Percentiles rank a stretch among this genome's conserved stretches.
These are phyloP conservation scores for Chytriomyces sp. DNA, from an alignment of 192 early-diverging fungal species.

Conservation along the genomic window DNA sequence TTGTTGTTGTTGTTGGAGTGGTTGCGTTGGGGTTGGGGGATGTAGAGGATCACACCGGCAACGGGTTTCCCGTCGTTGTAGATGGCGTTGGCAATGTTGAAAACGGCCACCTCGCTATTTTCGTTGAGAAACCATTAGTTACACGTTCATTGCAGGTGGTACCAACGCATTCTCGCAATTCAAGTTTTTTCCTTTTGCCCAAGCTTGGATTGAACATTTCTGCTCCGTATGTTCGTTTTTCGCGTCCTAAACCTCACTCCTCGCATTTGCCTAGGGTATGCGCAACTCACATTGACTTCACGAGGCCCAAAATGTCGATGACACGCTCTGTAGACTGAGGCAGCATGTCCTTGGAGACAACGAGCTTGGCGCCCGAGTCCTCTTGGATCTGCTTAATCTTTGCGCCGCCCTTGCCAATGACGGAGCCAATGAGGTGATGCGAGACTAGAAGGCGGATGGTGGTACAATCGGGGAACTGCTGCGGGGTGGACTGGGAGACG, in stretches of 20 bases:
- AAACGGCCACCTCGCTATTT: conserved; percentile 66
- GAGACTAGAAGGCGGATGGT: conserved; percentile 61
- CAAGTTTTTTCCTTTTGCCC: no score
- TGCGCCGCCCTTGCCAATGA: conserved; percentile 85
- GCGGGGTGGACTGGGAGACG: conserved; percentile 77
- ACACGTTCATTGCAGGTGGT: background rate
- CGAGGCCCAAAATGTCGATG: conserved; percentile 81
- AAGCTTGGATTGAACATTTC: no score
- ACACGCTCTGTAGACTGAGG: conserved; percentile 93
- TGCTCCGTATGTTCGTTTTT: no score
- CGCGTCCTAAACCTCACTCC: no score
- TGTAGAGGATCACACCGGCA: conserved; percentile 82
- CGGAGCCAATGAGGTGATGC: conserved; percentile 88
- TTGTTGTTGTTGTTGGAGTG: background rate
- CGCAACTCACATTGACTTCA: conserved; percentile 64
- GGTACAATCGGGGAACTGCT: conserved; percentile 66
- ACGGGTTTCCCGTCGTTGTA: conserved; percentile 82
- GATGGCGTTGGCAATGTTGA: conserved; percentile 82
- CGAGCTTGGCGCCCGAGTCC: conserved; percentile 78
- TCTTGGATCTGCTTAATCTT: conserved; percentile 76
- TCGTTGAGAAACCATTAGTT: background rate
- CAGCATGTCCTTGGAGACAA: conserved; percentile 93
- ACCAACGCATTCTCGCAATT: background rate
- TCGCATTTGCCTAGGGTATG: no score
- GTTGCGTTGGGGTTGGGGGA: conserved; percentile 52